A percentile compares a stretch with the other conserved stretches of the same genome.
These are phyloP conservation scores for Penicillium dipodomyicola DNA, from an alignment of 495 filamentous ascomycete species.

Conservation along the genomic window DNA sequence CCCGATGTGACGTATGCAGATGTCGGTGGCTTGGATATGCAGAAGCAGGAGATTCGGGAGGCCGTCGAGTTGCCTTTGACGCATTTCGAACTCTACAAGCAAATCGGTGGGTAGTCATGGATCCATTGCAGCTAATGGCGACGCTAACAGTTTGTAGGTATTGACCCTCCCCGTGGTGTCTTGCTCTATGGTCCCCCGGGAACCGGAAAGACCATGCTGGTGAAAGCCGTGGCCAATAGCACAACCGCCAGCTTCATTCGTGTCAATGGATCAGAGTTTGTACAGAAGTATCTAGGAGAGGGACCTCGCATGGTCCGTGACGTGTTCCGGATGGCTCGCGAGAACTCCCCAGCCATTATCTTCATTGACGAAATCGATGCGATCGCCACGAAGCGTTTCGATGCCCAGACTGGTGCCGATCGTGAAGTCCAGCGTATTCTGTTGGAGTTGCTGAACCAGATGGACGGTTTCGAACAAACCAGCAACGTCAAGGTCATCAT, in stretches of 20 bases:
- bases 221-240: slow-evolving; percentile 97
- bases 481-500: slow-evolving; percentile 99
- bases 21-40: slow-evolving; percentile 97
- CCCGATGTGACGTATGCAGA: slow-evolving; percentile 98
- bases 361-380: slow-evolving; percentile 99
- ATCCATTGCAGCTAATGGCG: neutral
- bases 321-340: slow-evolving; percentile 97
- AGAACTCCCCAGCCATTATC: slow-evolving; percentile 97
- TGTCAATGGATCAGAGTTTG: slow-evolving; percentile 96
- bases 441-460: slow-evolving; percentile 95
- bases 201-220: slow-evolving; percentile 98
- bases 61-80: slow-evolving; percentile 94
- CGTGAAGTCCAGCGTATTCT: slow-evolving; percentile 97
- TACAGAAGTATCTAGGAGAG: slow-evolving; percentile 97
- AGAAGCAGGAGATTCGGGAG: slow-evolving; percentile 98
- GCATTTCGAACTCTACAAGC: slow-evolving; percentile 97
- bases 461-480: slow-evolving; percentile 99
- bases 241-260: slow-evolving; percentile 98
- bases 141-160: slow-evolving; percentile 55
- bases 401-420: slow-evolving; percentile 95
- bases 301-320: slow-evolving; percentile 98
- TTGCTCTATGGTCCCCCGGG: slow-evolving; percentile 94
- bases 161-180: slow-evolving; percentile 95
- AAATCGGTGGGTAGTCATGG: slow-evolving; percentile 61
- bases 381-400: slow-evolving; percentile 98